A percentile compares a stretch with the other conserved stretches of the same genome.
Conservation (phyloP, 768 basidiomycete genomes). For the Termitomyces sp. region DNA sequence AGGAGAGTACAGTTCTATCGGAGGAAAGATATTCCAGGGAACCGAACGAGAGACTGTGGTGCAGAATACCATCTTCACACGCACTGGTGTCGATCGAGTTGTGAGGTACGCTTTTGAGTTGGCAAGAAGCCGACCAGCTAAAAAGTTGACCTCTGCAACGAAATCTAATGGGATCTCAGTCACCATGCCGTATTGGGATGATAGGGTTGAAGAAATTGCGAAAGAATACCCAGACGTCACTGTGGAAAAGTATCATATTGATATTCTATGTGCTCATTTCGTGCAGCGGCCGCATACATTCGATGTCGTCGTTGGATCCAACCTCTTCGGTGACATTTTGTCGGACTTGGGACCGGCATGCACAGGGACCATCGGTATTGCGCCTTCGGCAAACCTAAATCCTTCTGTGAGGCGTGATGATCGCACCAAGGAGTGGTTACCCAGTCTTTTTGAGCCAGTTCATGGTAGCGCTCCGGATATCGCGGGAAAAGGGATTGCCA, state of each 20-base stretch:
- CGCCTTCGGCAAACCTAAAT: constrained; percentile 48
- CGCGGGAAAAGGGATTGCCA: constrained; percentile 46
- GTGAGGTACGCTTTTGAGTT: constrained; percentile 48
- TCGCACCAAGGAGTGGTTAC: constrained; percentile 33
- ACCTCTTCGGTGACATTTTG: constrained; percentile 50
- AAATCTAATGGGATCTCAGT: constrained; percentile 46
- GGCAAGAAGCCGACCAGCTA: constrained; percentile 41
- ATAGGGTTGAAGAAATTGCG: constrained; percentile 38
- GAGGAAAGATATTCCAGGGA: constrained; percentile 35
- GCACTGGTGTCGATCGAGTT: constrained; percentile 41
- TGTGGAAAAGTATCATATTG: constrained; percentile 43
- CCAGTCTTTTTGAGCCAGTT: constrained; percentile 49
- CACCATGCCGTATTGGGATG: constrained; percentile 45
- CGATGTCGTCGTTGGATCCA: constrained; percentile 51
- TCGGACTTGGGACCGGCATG: constrained; percentile 52
- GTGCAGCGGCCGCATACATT: constrained; percentile 46
- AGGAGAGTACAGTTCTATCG: constrained; percentile 48
- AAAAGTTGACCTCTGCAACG: constrained; percentile 46
- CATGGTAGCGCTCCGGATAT: constrained; percentile 57
- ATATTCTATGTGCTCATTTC: constrained; percentile 41
- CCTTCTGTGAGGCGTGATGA: constrained; percentile 24
- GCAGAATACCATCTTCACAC: constrained; percentile 45
- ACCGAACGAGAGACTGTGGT: constrained; percentile 35
- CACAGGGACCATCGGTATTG: constrained; percentile 51
- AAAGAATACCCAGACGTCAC: constrained; percentile 47